Percentiles rank a stretch among this genome's conserved stretches.
Conservation (phyloP, 345 rosid genomes). For the Pistacia vera region DNA sequence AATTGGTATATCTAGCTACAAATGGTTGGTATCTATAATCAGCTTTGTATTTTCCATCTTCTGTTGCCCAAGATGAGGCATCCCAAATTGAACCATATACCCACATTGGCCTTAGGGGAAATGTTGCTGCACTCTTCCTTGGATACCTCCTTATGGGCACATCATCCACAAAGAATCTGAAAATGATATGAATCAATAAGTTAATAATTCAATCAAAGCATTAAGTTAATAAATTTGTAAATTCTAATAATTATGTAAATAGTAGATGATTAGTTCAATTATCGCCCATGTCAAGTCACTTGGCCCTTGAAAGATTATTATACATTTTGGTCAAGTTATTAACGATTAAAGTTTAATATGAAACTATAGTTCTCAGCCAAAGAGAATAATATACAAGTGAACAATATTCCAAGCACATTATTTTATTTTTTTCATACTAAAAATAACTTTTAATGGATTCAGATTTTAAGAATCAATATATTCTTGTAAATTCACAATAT, state of each 20-base stretch:
- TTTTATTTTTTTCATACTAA: not conserved
- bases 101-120: slow-evolving; percentile 96
- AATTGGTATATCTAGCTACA: slow-evolving; percentile 67
- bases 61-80: slow-evolving; percentile 98
- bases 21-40: slow-evolving; percentile 90
- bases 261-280: not conserved
- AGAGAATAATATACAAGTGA: not conserved
- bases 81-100: slow-evolving; percentile 98
- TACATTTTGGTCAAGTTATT: slow-evolving; percentile 11
- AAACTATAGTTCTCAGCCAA: not conserved
- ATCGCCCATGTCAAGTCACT: not conserved
- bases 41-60: slow-evolving; percentile 93
- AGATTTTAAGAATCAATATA: no score
- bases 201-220: no score
- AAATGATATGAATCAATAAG: no score
- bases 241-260: no score
- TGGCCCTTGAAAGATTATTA: slow-evolving; percentile 2
- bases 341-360: not conserved
- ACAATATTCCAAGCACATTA: not conserved
- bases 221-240: no score
- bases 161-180: slow-evolving; percentile 93
- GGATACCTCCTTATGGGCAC: slow-evolving; percentile 92
- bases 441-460: no score
- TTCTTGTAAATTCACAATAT: no score
- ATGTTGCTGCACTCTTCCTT: slow-evolving; percentile 71